Base-by-base conservation (phyloP, 2,329 filamentous ascomycete genomes). In the Clonostachys sp. region DNA sequence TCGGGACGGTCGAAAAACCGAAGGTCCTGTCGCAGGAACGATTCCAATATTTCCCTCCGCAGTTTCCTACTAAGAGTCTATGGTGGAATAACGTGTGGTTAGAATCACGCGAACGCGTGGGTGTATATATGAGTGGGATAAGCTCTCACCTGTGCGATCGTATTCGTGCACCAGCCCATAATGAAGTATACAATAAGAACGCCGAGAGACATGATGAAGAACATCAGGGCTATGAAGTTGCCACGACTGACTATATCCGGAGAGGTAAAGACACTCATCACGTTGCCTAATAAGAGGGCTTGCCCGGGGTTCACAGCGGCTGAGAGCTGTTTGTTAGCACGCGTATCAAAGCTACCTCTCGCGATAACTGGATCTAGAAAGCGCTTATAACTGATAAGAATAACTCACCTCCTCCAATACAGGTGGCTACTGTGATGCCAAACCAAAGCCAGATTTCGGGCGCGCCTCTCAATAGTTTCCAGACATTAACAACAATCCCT, bases 1-100 rank as follows among this genome's bases (percentile, higher is more conserved):
- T 71, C 69, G 1, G 57, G 55, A 2, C 66, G 61, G 49, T 72
- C 69, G 39, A 72, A 72, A 52, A 71, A 72, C 30, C 64, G 61
- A 5, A 72, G 59, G 20, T 72, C 68, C 45, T 72, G 69, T 0
- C 65, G 63, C 13, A 71, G 59, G 47, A 68, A 66, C 30, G 58
- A 50, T 4, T 52, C 42, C 6, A 65, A 51, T 41, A 54, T 59
- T n/a, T 58, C 52, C 8, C 48, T 48, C 3, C 59, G 56, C 42
- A 56, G 56, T 9, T 50, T 46, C 14, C 48, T 50, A 18, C 53
- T 52, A 14, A 57, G 50, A 17, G 48, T 38, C 50, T 58, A 45
- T 12, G 18, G 40, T 46, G 3, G 40, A n/a, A 24, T 12, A 45
- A 13, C 6, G 5, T 38, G 12, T 30, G 35, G 39, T 41, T 35